phyloP scores from a whole-genome alignment of 73 alveolate genomes.

The Tetrahymena borealis region DNA sequence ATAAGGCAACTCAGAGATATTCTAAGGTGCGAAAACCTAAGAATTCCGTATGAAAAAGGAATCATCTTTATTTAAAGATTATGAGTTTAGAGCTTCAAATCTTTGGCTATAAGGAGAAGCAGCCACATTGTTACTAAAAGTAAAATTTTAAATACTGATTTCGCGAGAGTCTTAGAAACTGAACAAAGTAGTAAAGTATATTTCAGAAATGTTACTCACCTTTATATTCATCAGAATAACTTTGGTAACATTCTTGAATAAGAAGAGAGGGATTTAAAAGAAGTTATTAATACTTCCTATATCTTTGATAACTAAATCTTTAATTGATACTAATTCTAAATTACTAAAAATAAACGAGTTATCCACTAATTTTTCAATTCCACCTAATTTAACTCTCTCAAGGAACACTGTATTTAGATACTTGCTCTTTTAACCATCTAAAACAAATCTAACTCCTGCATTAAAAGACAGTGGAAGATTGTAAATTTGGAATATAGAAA shows the following conservation, averaged over 20 bases:
- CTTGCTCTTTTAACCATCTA: neutral
- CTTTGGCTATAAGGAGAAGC: neutral
- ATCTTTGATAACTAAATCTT: neutral
- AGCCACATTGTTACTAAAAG: neutral
- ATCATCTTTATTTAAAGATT: neutral
- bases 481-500: neutral
- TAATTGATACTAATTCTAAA: neutral
- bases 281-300: neutral
- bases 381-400: neutral
- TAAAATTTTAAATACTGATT: neutral
- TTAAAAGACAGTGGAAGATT: neutral
- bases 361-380: neutral
- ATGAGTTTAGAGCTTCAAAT: neutral
- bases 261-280: neutral
- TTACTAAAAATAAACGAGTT: neutral
- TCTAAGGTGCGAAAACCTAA: neutral
- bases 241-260: neutral
- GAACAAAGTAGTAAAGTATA: neutral
- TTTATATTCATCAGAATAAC: neutral
- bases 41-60: neutral
- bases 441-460: neutral
- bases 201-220: neutral
- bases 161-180: neutral
- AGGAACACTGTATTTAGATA: neutral
- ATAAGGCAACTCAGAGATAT: neutral